Percentiles rank a stretch among this genome's conserved stretches.
Conservation (phyloP, 441 rosid genomes). For the Populus hybrid region DNA sequence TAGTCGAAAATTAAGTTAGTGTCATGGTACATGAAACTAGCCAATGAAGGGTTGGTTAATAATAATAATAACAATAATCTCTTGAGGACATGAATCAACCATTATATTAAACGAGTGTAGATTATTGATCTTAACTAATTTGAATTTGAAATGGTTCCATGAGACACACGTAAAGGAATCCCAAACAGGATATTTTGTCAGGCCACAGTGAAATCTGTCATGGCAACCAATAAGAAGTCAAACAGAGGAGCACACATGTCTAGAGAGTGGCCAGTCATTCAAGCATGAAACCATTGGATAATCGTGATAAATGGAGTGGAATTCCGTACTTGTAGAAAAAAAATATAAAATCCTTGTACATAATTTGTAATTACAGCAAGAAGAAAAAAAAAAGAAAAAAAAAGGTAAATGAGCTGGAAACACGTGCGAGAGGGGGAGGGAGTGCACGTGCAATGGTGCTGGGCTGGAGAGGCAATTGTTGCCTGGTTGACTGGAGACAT, state of each 20-base stretch:
- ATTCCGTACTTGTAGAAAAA: background rate
- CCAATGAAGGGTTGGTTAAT: no score
- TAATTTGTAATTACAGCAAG: background rate
- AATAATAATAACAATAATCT: no score
- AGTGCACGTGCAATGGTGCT: slow-evolving; percentile 34
- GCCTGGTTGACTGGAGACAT: slow-evolving; percentile 84
- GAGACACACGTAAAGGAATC: no score
- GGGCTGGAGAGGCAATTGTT: slow-evolving; percentile 35
- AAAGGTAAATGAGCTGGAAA: slow-evolving; percentile 27
- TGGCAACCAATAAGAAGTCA: background rate
- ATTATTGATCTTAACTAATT: no score
- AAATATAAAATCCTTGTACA: background rate
- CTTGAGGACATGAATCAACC: background rate
- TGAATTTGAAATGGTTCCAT: no score
- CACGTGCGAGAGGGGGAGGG: slow-evolving; percentile 45
- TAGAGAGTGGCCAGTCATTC: background rate
- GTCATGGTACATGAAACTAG: no score
- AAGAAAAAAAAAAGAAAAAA: background rate
- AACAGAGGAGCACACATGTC: background rate
- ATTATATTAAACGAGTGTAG: no score
- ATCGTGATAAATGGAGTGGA: background rate
- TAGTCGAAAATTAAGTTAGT: no score
- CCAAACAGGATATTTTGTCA: background rate
- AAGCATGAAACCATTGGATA: background rate
- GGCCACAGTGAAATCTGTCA: background rate